Conservation (phyloP, 148 eudicot genomes). For the Rhododendron molle region DNA sequence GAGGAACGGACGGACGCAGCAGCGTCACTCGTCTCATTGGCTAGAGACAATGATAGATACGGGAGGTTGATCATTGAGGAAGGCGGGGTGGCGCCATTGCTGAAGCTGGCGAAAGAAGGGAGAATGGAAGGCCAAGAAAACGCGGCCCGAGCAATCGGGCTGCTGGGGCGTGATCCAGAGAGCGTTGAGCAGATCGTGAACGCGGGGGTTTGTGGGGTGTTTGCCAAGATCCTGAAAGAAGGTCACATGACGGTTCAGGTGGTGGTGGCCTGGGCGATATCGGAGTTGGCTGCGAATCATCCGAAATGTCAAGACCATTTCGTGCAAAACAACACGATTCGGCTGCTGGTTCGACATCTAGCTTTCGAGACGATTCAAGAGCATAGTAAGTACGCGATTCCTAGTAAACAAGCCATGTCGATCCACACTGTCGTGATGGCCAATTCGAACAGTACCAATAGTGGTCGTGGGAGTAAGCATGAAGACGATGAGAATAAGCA, state of each 20-base stretch:
- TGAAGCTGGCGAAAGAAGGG: conserved; percentile 74
- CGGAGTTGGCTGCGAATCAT: conserved; percentile 57
- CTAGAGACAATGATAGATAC: conserved; percentile 74
- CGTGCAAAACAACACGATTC: conserved; percentile 58
- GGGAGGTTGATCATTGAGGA: conserved; percentile 70
- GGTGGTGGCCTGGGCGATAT: conserved; percentile 81
- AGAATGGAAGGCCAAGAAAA: conserved; percentile 70
- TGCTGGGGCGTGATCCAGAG: conserved; percentile 65
- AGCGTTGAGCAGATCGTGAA: conserved; percentile 74
- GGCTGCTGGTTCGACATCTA: conserved; percentile 70
- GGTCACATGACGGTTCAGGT: conserved; percentile 80
- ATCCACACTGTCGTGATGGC: conserved; percentile 53
- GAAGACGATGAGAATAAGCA: conserved; percentile 26
- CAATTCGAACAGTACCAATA: conserved; percentile 4
- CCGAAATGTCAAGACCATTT: conserved; percentile 86
- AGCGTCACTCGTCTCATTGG: conserved; percentile 60
- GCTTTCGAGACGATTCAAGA: conserved; percentile 86
- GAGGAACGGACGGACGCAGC: conserved; percentile 77
- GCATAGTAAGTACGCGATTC: conserved; percentile 66
- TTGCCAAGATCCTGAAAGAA: conserved; percentile 77
- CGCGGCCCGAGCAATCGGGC: conserved; percentile 70
- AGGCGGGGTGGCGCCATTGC: conserved; percentile 67
- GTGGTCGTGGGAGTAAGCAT: neutral
- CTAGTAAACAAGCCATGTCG: conserved; percentile 43
- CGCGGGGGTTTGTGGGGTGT: conserved; percentile 60